Percentiles rank a stretch among this genome's conserved stretches.
Evolutionary conservation across 208 protist genomes (phyloP).

Genomic region (Trypanosoma brucei): DNA sequence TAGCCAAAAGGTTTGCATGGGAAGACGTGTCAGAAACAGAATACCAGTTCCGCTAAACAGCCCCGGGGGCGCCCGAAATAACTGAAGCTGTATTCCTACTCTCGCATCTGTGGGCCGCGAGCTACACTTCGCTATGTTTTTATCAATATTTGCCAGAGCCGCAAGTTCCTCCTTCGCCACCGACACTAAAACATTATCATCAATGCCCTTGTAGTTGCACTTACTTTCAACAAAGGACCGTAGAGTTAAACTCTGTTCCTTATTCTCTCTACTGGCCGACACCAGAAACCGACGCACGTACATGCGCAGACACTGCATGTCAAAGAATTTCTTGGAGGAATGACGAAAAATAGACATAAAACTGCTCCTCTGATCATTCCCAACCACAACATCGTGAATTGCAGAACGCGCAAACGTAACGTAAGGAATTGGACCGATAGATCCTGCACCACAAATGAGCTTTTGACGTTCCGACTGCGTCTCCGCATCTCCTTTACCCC

Average conservation of each 20-base stretch:
- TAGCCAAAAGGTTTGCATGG: conserved; percentile 58
- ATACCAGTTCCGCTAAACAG: conserved; percentile 51
- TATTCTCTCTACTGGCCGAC: conserved; percentile 70
- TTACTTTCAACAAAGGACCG: conserved; percentile 58
- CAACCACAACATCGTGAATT: conserved; percentile 77
- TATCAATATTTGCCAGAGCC: conserved; percentile 59
- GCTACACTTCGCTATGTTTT: conserved; percentile 33
- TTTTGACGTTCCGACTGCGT: background rate
- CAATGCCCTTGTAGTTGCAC: conserved; percentile 48
- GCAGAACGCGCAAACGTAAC: conserved; percentile 64
- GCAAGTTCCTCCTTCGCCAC: conserved; percentile 61
- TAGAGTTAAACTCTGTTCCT: conserved; percentile 53
- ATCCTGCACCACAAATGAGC: conserved; percentile 3
- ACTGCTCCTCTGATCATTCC: conserved; percentile 35
- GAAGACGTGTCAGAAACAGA: conserved; percentile 62
- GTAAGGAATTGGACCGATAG: conserved; percentile 61
- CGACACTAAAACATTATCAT: conserved; percentile 45
- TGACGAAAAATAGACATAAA: conserved; percentile 67
- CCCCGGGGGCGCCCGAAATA: conserved; percentile 35
- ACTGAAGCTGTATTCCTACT: conserved; percentile 11
- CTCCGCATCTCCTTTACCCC: background rate
- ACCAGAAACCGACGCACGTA: conserved; percentile 78
- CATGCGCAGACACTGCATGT: conserved; percentile 86
- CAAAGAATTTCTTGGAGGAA: conserved; percentile 43
- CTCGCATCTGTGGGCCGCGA: conserved; percentile 24